Evolutionary conservation across 140 eudicot genomes (phyloP).

Genomic region (Senecio squalidus): DNA sequence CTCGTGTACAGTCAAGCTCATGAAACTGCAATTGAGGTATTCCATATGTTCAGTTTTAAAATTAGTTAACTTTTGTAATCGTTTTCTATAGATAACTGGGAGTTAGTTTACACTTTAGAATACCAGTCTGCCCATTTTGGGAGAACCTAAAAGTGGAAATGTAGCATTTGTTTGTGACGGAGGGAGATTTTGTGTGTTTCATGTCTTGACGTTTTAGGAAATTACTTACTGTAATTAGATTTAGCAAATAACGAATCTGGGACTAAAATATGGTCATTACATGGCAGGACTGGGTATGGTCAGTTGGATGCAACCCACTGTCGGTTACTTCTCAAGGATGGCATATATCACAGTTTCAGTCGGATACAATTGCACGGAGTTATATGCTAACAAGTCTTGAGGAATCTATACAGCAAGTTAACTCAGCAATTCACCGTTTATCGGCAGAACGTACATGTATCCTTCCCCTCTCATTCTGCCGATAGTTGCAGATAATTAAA

Average conservation of each 20-base stretch:
- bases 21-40: conserved; percentile 93
- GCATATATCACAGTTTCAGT: conserved; percentile 72
- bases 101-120: conserved; percentile 6
- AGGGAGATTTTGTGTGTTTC: background rate
- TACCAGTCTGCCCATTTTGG: too few relatives aligned
- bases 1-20: conserved; percentile 95
- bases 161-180: background rate
- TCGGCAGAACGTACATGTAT: conserved; percentile 79
- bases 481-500: conserved; percentile 1
- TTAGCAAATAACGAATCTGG: background rate
- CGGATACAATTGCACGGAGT: conserved; percentile 85
- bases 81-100: background rate
- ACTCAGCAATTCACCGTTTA: conserved; percentile 75
- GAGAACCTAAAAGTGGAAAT: too few relatives aligned
- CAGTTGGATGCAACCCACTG: conserved; percentile 84
- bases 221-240: background rate
- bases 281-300: conserved; percentile 95
- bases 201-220: background rate
- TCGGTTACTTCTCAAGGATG: conserved; percentile 89
- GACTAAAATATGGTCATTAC: background rate
- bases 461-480: conserved; percentile 63
- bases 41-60: background rate
- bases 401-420: conserved; percentile 86
- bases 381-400: conserved; percentile 85
- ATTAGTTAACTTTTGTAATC: background rate